Conservation (phyloP, 192 early-diverging fungal species). For the Coemansia sp. region DNA sequence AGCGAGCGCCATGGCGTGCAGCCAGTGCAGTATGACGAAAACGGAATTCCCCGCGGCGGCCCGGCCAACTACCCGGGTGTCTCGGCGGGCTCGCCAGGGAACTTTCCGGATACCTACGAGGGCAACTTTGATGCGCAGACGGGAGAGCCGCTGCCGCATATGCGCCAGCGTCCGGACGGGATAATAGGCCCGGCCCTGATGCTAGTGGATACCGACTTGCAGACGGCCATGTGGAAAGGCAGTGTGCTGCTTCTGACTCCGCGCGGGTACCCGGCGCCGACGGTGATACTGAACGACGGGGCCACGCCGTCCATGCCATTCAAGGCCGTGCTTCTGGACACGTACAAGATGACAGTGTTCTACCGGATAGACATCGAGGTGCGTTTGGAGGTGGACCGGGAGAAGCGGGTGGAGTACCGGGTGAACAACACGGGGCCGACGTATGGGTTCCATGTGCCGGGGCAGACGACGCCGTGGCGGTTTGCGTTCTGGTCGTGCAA, state of each 20-base stretch:
- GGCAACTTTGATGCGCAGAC: constrained; percentile 46
- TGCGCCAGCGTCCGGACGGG: constrained; percentile 38
- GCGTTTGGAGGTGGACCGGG: constrained; percentile 33
- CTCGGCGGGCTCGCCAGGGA: constrained; percentile 1
- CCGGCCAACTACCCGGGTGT: constrained; percentile 33
- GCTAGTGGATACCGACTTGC: constrained; percentile 52
- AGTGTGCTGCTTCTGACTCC: constrained; percentile 51
- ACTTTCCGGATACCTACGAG: constrained; percentile 40
- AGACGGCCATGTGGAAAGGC: constrained; percentile 50
- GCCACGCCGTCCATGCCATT: constrained; percentile 17
- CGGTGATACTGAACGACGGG: constrained; percentile 40
- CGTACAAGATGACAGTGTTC: constrained; percentile 56
- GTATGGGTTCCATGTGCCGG: constrained; percentile 50
- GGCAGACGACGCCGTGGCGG: constrained; percentile 52
- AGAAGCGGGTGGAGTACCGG: constrained; percentile 40
- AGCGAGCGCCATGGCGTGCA: constrained; percentile 15
- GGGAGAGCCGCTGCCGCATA: constrained; percentile 36
- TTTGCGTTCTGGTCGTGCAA: constrained; percentile 70
- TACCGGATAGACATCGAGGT: constrained; percentile 58
- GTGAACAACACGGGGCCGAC: constrained; percentile 44
- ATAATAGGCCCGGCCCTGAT: constrained; percentile 52
- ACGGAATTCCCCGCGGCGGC: constrained; percentile 36
- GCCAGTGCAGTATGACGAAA: constrained; percentile 28
- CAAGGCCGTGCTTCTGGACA: constrained; percentile 45
- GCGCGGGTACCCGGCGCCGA: constrained; percentile 20